Base-by-base conservation (phyloP, 805 yeast species). In the Zygosaccharomyces gambellarensis region DNA sequence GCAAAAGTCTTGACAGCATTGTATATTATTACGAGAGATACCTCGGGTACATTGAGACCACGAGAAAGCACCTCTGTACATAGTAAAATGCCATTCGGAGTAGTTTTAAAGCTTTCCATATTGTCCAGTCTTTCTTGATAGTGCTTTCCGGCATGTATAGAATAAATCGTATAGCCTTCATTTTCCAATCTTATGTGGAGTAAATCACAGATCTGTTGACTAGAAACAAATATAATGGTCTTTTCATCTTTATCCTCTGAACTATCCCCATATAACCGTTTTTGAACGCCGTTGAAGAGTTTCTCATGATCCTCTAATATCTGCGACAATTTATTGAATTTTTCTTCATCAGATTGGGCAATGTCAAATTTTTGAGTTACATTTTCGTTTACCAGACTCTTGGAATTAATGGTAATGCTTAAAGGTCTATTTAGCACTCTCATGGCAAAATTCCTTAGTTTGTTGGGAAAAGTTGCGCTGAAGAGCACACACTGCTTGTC, bases 31-130 rank as follows among this genome's bases (percentile, higher is more conserved):
- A 94, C 98, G 39, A 90, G 65, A 49, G 82, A 82, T 23, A 92
- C 76, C 21, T 83, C 85, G 46, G 89, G 86, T n/a, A 94, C 97
- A 68, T 94, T 97, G 22, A 94, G 71, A 0, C 99, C 99, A 53
- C 99, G 75, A 0, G 99, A 96, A 2, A 97, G 89, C 23, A 94
- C 86, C 2, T 96, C 94, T 0, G 99, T 94, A 6, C 97, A 96
- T 25, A 94, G 79, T 43, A 94, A 70, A 1, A 90, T 79, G 19
- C 72, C 64, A 48, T 81, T 78, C 3, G 81, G 69, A 11, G 88
- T 85, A 5, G 65, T 71, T 49, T 79, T 77, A 66, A 92, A 94
- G 45, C 81, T 87, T 11, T 76, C 72, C 36, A 94, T 78, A 2
- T 90, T 88, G 21, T 77, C 70, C 41, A 85, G 85, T 47, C 99